These are phyloP conservation scores for Gastrolobium villosum DNA, from an alignment of 306 rosid species.

Conservation along the genomic window DNA sequence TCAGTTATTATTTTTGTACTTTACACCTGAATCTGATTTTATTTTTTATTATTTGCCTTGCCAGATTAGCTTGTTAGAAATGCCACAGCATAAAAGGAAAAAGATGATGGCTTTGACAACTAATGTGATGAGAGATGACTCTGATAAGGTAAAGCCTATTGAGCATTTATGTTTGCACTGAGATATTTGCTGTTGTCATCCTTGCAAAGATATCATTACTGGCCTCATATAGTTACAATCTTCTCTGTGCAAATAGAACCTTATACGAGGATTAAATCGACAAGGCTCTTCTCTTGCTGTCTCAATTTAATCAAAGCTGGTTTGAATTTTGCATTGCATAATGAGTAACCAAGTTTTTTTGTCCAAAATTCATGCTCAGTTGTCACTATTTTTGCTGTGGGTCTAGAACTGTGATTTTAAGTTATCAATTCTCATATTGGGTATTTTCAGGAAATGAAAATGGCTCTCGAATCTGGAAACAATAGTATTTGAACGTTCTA, in stretches of 20 bases:
- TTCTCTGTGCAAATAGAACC: slow-evolving; percentile 35
- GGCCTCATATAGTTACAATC: slow-evolving; percentile 25
- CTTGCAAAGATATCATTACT: slow-evolving; percentile 31
- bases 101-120: slow-evolving; percentile 76
- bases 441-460: slow-evolving; percentile 16
- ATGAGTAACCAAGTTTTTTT: slow-evolving; percentile 7
- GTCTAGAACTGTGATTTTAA: slow-evolving; percentile 3
- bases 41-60: slow-evolving; percentile 8
- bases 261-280: slow-evolving; percentile 16
- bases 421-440: background rate
- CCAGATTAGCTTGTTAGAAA: slow-evolving; percentile 88
- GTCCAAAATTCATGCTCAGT: slow-evolving; percentile 18
- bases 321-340: slow-evolving; percentile 31
- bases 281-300: slow-evolving; percentile 26
- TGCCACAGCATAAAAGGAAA: slow-evolving; percentile 69
- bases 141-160: slow-evolving; percentile 74
- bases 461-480: slow-evolving; percentile 24
- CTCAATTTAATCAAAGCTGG: slow-evolving; percentile 17
- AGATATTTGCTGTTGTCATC: slow-evolving; percentile 23
- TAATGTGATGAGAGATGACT: slow-evolving; percentile 94
- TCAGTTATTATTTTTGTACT: slow-evolving; percentile 1
- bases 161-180: slow-evolving; percentile 20
- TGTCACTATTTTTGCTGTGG: slow-evolving; percentile 18
- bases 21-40: slow-evolving; percentile 30
- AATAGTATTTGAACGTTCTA: slow-evolving; percentile 16